Evolutionary conservation across 129 eudicot genomes (phyloP).

Genomic region (Flaveria robusta): DNA sequence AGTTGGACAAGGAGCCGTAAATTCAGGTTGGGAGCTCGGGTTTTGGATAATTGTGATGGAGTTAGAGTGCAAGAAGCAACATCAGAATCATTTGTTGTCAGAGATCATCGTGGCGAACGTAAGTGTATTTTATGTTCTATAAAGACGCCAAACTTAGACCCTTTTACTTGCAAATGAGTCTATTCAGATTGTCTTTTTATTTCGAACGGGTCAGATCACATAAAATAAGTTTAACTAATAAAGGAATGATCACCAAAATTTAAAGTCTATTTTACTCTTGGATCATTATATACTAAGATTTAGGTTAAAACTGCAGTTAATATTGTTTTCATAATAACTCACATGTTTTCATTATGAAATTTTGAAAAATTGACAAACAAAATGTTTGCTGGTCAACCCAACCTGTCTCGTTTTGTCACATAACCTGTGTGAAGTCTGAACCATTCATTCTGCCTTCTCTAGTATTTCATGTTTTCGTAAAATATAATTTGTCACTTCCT

Average conservation of each 20-base stretch:
- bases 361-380: neutral
- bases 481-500: too few species aligned
- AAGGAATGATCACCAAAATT: neutral
- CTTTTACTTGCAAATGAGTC: neutral
- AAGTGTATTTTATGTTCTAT: constrained; percentile 35
- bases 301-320: neutral
- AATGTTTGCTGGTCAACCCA: too few species aligned
- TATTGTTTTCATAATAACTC: neutral
- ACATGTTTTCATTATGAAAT: neutral
- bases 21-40: constrained; percentile 82
- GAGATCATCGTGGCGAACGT: constrained; percentile 99
- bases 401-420: neutral
- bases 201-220: neutral
- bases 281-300: neutral
- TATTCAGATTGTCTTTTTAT: neutral
- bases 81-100: constrained; percentile 76
- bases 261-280: neutral
- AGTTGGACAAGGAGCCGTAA: constrained; percentile 99
- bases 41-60: constrained; percentile 59
- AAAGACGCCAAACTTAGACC: neutral
- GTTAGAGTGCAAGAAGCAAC: constrained; percentile 80
- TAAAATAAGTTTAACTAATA: neutral
- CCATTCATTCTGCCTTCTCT: too few species aligned
- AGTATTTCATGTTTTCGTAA: too few species aligned
- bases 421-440: neutral